These are phyloP conservation scores for Phialophora verrucosa DNA, from an alignment of 2,329 filamentous ascomycete species.

Conservation along the genomic window DNA sequence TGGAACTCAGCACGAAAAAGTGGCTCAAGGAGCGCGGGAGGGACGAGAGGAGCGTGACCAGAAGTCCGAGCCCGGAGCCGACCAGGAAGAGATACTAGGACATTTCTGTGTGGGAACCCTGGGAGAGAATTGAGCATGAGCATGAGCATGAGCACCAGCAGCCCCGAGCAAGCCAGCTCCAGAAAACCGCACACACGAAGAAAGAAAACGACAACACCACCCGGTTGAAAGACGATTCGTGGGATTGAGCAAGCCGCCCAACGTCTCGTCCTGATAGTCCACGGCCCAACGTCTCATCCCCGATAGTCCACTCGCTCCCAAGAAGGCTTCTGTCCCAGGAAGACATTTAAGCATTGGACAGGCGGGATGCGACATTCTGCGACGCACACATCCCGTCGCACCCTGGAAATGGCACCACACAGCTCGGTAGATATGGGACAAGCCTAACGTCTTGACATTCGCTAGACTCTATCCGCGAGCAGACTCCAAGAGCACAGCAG, in stretches of 20 bases:
- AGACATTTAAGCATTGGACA: no score
- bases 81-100: slow-evolving; percentile 71
- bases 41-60: slow-evolving; percentile 79
- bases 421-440: no score
- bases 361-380: no score
- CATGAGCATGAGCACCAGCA: not conserved
- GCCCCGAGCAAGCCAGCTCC: not conserved
- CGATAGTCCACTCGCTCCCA: no score
- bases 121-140: not conserved
- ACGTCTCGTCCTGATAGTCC: no score
- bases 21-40: slow-evolving; percentile 85
- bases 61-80: slow-evolving; percentile 87
- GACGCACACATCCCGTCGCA: no score
- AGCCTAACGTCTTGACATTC: no score
- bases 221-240: not conserved
- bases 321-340: no score
- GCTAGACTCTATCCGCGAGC: not conserved
- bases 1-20: slow-evolving; percentile 91
- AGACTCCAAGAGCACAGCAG: not conserved
- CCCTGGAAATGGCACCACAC: no score
- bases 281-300: no score
- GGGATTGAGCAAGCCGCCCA: not conserved
- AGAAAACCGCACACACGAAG: not conserved
- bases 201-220: not conserved
- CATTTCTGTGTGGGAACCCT: not conserved